These are phyloP conservation scores for Penicillium sp. DNA, from an alignment of 2,329 filamentous ascomycete genomes.

Conservation along the genomic window DNA sequence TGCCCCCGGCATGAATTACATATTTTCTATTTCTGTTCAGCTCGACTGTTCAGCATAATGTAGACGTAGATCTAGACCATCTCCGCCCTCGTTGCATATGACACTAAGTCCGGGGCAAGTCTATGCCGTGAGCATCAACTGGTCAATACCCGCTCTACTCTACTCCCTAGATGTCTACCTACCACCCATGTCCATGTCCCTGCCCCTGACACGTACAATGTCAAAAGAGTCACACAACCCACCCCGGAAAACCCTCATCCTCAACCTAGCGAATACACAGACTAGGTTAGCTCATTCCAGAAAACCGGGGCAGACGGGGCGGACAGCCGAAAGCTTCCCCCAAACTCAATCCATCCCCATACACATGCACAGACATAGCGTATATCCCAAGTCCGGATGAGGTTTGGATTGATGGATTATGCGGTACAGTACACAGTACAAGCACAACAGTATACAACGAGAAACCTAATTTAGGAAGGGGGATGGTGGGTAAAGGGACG, in stretches of 20 bases:
- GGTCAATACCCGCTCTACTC: not conserved
- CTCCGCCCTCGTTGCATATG: not conserved
- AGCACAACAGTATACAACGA: not conserved
- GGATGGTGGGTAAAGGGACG: not conserved
- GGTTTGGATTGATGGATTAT: not conserved
- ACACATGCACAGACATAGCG: not conserved
- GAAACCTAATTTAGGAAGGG: not conserved
- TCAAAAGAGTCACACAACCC: not conserved
- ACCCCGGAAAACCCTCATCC: not conserved
- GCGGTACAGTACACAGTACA: not conserved
- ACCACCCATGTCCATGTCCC: not conserved
- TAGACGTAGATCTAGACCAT: not conserved
- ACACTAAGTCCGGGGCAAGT: not conserved
- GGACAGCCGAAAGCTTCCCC: not conserved
- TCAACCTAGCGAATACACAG: not conserved
- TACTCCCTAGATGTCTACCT: not conserved
- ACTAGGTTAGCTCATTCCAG: not conserved
- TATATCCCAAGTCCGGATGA: not conserved
- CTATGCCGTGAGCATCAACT: not conserved
- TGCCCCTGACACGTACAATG: not conserved
- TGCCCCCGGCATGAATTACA: slow-evolving; percentile 27
- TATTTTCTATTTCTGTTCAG: slow-evolving; percentile 26
- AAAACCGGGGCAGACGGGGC: not conserved
- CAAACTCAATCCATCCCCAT: not conserved
- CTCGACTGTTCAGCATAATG: not conserved